Conservation (phyloP, 2,329 filamentous ascomycete species). For the Diaporthe citrichinensis region DNA sequence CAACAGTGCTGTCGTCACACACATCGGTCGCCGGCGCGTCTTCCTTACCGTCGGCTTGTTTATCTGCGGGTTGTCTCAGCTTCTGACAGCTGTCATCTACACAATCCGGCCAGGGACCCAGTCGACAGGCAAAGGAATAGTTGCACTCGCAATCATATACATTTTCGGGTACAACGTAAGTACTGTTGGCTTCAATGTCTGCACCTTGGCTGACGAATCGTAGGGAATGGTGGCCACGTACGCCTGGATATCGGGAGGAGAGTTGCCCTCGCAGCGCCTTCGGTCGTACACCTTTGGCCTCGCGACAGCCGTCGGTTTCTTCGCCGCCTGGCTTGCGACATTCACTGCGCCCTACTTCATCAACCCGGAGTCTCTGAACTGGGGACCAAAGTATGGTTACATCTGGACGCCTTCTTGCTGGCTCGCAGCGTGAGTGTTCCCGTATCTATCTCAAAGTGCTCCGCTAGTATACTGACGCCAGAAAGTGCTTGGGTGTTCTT, state of each 20-base stretch:
- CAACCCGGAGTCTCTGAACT: slow-evolving; percentile 66
- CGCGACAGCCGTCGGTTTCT: slow-evolving; percentile 67
- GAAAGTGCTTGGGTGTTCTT: slow-evolving; percentile 58
- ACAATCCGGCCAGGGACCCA: slow-evolving; percentile 56
- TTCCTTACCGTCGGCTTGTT: slow-evolving; percentile 66
- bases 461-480: neutral
- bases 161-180: slow-evolving; percentile 65
- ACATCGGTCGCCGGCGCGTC: slow-evolving; percentile 65
- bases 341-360: slow-evolving; percentile 74
- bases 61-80: slow-evolving; percentile 67
- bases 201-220: neutral
- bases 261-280: slow-evolving; percentile 69
- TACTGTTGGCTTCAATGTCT: neutral
- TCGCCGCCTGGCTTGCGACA: slow-evolving; percentile 69
- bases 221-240: slow-evolving; percentile 66
- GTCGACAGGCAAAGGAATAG: slow-evolving; percentile 61
- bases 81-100: slow-evolving; percentile 68
- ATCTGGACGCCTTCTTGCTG: slow-evolving; percentile 63
- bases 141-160: slow-evolving; percentile 67
- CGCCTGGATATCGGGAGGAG: slow-evolving; percentile 70
- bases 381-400: slow-evolving; percentile 71
- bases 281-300: slow-evolving; percentile 70
- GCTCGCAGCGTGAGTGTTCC: slow-evolving; percentile 48
- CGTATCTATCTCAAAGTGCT: neutral
- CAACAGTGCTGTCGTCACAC: slow-evolving; percentile 67